Conservation (phyloP, 768 basidiomycete species). For the Tricholomella constricta region DNA sequence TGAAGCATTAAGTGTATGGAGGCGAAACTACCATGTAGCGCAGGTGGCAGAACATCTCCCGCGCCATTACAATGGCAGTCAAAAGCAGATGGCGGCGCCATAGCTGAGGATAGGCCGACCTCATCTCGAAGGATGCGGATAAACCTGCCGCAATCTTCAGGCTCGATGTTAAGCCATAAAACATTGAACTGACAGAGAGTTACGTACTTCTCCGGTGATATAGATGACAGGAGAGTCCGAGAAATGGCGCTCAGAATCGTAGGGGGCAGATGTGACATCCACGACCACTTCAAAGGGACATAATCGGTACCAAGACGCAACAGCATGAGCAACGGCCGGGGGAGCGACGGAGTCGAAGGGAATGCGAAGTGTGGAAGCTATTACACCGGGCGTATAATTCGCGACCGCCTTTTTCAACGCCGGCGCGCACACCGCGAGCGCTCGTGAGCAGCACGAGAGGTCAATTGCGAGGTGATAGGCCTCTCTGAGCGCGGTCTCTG, state of each 20-base stretch:
- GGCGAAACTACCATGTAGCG: background rate
- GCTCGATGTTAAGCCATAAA: background rate
- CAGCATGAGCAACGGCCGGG: background rate
- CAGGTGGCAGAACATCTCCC: background rate
- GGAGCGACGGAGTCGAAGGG: background rate
- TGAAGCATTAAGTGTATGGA: background rate
- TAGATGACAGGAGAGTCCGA: background rate
- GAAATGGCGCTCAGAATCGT: background rate
- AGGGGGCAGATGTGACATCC: background rate
- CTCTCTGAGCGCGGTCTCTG: background rate
- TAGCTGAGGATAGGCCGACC: background rate
- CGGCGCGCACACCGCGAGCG: background rate
- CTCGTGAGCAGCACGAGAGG: background rate
- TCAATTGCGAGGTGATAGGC: background rate
- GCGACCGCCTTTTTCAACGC: background rate
- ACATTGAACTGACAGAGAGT: background rate
- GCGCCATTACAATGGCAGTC: background rate
- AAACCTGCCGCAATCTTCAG: background rate
- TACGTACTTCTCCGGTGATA: background rate
- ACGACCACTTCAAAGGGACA: background rate
- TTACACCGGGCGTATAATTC: background rate
- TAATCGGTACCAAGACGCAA: background rate
- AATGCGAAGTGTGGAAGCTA: background rate
- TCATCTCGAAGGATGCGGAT: background rate
- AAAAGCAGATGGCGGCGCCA: conserved; percentile 1